A percentile compares a stretch with the other conserved stretches of the same genome.
phyloP scores from a whole-genome alignment of 2,329 filamentous ascomycete genomes.

The Claviceps cyperi region DNA sequence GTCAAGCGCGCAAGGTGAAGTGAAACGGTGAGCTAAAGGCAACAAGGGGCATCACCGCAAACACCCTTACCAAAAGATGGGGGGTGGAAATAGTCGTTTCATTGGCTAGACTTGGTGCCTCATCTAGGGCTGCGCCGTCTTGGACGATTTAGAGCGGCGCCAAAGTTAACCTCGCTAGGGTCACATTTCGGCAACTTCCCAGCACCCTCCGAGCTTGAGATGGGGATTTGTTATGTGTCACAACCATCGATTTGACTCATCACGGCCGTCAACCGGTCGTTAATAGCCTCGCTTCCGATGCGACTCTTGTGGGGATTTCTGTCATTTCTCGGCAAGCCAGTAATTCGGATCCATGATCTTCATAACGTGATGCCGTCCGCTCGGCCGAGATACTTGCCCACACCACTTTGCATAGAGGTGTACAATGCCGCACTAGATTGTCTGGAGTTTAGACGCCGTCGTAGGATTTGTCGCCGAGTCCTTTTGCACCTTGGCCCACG shows the following conservation, averaged over 20 bases:
- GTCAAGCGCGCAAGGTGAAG: neutral
- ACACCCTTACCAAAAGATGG: neutral
- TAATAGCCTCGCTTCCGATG: conserved; percentile 1
- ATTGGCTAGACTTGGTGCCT: conserved; percentile 1
- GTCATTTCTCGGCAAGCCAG: neutral
- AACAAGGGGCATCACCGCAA: neutral
- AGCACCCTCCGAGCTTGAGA: conserved; percentile 2
- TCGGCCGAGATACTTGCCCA: conserved; percentile 1
- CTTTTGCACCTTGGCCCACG: neutral
- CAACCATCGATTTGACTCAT: conserved; percentile 2
- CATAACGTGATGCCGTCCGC: neutral
- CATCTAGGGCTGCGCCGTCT: neutral
- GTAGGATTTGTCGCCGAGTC: neutral
- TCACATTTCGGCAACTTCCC: conserved; percentile 7
- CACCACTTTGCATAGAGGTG: neutral
- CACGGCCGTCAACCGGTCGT: neutral
- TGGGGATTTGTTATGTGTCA: conserved; percentile 1
- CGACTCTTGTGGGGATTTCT: neutral
- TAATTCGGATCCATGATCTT: neutral
- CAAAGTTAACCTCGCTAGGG: conserved; percentile 5
- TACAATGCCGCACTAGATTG: neutral
- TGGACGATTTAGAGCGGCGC: neutral
- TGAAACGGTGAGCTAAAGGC: neutral
- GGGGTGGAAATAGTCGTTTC: neutral
- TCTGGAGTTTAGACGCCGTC: neutral